Evolutionary conservation across 1,284 basidiomycete species (phyloP).

Genomic region (Papiliotrema laurentii): DNA sequence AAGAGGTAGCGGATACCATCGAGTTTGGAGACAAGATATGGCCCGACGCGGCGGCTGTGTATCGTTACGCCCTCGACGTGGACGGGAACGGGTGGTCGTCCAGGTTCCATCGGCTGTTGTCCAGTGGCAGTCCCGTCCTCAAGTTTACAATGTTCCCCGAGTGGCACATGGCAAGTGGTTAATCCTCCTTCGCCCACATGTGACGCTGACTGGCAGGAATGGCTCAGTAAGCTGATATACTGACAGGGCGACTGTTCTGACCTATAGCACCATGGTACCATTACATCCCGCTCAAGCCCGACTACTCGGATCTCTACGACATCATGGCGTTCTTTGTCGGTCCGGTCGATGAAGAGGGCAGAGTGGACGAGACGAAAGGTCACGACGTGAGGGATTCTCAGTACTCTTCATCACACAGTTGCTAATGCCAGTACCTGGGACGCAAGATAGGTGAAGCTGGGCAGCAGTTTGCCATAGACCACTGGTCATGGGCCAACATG

Average conservation of each 20-base stretch:
- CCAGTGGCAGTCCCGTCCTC: constrained; percentile 45
- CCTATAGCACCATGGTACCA: constrained; percentile 44
- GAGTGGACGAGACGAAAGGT: constrained; percentile 37
- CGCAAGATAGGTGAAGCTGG: constrained; percentile 51
- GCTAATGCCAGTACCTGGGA: constrained; percentile 40
- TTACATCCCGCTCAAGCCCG: constrained; percentile 50
- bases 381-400: constrained; percentile 34
- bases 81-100: constrained; percentile 67
- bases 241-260: neutral
- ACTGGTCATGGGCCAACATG: constrained; percentile 52
- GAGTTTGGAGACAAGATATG: constrained; percentile 52
- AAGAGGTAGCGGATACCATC: constrained; percentile 37
- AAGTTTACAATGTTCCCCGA: constrained; percentile 50
- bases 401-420: neutral
- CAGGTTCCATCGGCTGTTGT: constrained; percentile 55
- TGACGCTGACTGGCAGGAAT: constrained; percentile 18
- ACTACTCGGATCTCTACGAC: constrained; percentile 52
- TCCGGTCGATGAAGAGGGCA: constrained; percentile 36
- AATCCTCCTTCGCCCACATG: too few relatives aligned
- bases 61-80: constrained; percentile 42
- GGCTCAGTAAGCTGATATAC: constrained; percentile 26
- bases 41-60: constrained; percentile 54
- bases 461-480: constrained; percentile 47
- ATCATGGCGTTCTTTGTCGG: constrained; percentile 51
- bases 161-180: constrained; percentile 43